phyloP scores from a whole-genome alignment of 164 flowering plant genomes.

The Kalanchoe fedtschenkoi region DNA sequence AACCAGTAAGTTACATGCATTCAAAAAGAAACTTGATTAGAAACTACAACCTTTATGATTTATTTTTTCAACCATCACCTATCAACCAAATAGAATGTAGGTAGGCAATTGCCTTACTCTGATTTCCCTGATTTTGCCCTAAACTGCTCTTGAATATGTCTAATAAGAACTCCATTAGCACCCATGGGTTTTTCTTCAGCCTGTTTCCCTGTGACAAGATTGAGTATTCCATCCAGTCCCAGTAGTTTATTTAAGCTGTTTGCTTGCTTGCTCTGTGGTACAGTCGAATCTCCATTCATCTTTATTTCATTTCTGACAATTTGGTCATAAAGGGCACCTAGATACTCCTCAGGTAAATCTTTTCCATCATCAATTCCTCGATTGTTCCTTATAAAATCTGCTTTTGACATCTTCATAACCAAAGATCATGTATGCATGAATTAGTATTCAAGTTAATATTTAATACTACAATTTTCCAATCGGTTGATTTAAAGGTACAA shows the following conservation, averaged over 20 bases:
- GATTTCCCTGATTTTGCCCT: conserved; percentile 83
- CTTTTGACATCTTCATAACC: conserved; percentile 75
- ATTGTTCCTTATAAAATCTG: conserved; percentile 91
- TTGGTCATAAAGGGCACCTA: conserved; percentile 81
- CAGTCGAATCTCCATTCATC: conserved; percentile 76
- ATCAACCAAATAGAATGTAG: not conserved
- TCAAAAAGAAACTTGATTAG: not conserved
- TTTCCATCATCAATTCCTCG: conserved; percentile 98
- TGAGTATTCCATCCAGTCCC: conserved; percentile 92
- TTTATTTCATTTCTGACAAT: conserved; percentile 95
- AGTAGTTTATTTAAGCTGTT: conserved; percentile 73
- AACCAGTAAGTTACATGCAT: not conserved
- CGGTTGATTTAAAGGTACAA: no score
- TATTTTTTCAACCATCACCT: no score
- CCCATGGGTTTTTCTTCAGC: conserved; percentile 89
- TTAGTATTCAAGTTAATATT: not conserved
- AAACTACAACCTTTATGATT: no score
- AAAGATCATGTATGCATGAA: conserved; percentile 4
- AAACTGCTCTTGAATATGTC: conserved; percentile 92
- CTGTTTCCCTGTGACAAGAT: conserved; percentile 80
- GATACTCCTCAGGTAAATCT: conserved; percentile 88
- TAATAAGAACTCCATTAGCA: conserved; percentile 79
- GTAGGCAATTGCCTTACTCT: conserved; percentile 45
- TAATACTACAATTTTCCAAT: no score
- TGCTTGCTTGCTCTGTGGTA: conserved; percentile 76